Conservation (phyloP, 441 rosid genomes). For the Sinapis alba region DNA sequence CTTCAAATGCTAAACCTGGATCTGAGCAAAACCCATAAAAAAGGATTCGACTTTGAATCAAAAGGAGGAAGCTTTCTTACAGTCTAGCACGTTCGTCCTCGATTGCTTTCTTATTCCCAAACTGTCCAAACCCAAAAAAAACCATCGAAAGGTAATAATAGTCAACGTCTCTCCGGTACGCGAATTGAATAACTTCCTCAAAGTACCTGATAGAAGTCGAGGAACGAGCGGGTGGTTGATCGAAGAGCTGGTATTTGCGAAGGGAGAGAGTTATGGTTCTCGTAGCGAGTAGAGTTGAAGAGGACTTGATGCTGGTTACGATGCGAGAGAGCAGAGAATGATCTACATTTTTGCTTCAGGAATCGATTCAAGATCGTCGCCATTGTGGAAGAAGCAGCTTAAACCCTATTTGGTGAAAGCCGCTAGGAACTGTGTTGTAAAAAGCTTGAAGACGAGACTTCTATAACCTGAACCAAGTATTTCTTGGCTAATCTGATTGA, state of each 20-base stretch:
- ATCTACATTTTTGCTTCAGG: conserved; percentile 10
- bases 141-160: neutral
- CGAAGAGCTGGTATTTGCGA: conserved; percentile 44
- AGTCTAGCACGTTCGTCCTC: conserved; percentile 84
- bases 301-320: conserved; percentile 26
- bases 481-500: neutral
- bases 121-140: conserved; percentile 43
- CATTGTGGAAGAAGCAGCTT: conserved; percentile 25
- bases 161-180: neutral
- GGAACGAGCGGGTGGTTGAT: conserved; percentile 61
- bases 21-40: too few species aligned
- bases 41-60: neutral
- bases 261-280: conserved; percentile 43
- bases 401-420: conserved; percentile 34
- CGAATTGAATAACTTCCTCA: neutral
- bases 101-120: conserved; percentile 69
- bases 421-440: neutral
- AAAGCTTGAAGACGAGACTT: neutral
- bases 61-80: conserved; percentile 48
- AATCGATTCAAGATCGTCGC: conserved; percentile 53
- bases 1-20: too few species aligned
- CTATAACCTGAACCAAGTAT: conserved; percentile 11
- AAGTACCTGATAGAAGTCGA: conserved; percentile 69
- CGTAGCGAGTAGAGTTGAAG: conserved; percentile 15
- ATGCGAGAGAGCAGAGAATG: conserved; percentile 39